These are phyloP conservation scores for Zygnema cylindricum DNA, from an alignment of 139 green algal species.

Conservation along the genomic window DNA sequence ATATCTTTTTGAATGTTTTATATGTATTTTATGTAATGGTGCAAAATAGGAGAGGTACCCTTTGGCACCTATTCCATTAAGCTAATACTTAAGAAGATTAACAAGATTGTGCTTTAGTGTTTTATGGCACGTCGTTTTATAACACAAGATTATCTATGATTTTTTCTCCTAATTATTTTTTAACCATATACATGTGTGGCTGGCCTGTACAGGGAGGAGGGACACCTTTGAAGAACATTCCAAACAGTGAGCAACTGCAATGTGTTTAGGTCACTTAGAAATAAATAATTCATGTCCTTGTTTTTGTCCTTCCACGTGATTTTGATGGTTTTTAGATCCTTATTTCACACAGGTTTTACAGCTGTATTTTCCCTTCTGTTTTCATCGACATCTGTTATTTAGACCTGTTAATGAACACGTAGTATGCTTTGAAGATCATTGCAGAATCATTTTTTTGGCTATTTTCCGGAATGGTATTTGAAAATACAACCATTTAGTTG, in stretches of 20 bases:
- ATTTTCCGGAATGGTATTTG: background rate
- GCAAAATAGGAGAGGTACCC: background rate
- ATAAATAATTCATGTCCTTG: too few species aligned
- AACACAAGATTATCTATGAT: too few species aligned
- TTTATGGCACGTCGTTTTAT: too few species aligned
- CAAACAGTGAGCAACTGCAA: background rate
- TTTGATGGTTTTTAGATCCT: conserved; percentile 1
- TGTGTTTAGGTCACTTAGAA: too few species aligned
- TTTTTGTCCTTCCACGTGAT: background rate
- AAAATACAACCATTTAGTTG: background rate
- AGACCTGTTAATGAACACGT: background rate
- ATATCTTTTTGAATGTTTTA: background rate
- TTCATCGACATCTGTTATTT: background rate
- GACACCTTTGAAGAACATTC: conserved; percentile 1
- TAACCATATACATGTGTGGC: too few species aligned
- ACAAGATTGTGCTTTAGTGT: too few species aligned
- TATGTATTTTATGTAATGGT: background rate
- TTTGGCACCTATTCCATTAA: background rate
- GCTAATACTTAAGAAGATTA: too few species aligned
- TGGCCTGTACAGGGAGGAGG: conserved; percentile 11
- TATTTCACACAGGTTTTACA: background rate
- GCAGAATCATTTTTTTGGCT: too few species aligned
- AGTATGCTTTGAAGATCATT: background rate
- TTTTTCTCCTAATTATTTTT: too few species aligned
- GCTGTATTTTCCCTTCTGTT: background rate